Evolutionary conservation across 148 eudicot species (phyloP).

Genomic region (Rhododendron ovatum): DNA sequence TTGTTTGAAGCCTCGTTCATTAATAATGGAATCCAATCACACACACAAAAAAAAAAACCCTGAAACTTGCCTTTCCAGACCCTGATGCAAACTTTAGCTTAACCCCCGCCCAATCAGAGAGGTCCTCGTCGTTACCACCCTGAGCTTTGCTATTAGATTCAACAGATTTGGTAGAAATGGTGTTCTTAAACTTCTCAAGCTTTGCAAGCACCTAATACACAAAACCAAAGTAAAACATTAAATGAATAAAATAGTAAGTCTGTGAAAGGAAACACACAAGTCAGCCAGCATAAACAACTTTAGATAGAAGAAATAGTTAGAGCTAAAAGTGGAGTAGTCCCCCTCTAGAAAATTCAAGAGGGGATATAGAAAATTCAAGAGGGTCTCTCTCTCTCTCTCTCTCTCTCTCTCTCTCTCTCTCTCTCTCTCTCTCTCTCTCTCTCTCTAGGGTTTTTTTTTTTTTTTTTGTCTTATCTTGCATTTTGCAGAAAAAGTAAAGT

Average conservation of each 20-base stretch:
- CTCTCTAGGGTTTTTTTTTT: too few relatives aligned
- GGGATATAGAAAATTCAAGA: too few relatives aligned
- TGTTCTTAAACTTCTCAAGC: constrained; percentile 64
- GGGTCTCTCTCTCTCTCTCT: too few relatives aligned
- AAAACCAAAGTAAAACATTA: not conserved
- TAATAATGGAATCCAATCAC: not conserved
- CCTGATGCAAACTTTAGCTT: constrained; percentile 62
- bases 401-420: too few relatives aligned
- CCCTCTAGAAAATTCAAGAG: not conserved
- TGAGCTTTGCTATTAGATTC: constrained; percentile 29
- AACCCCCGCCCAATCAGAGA: constrained; percentile 56
- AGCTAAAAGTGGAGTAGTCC: not conserved
- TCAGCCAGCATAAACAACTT: not conserved
- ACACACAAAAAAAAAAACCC: not conserved
- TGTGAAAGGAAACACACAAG: not conserved
- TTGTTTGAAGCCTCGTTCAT: not conserved
- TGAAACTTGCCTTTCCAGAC: constrained; percentile 52
- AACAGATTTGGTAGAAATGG: constrained; percentile 32
- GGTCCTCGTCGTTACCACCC: constrained; percentile 43
- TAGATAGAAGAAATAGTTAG: not conserved
- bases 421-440: too few relatives aligned
- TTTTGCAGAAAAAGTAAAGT: not conserved
- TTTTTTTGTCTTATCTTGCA: not conserved
- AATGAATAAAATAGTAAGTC: not conserved
- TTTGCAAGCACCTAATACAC: constrained; percentile 60